Base-by-base conservation (phyloP, 2,329 filamentous ascomycete species). In the Cladophialophora bantiana region DNA sequence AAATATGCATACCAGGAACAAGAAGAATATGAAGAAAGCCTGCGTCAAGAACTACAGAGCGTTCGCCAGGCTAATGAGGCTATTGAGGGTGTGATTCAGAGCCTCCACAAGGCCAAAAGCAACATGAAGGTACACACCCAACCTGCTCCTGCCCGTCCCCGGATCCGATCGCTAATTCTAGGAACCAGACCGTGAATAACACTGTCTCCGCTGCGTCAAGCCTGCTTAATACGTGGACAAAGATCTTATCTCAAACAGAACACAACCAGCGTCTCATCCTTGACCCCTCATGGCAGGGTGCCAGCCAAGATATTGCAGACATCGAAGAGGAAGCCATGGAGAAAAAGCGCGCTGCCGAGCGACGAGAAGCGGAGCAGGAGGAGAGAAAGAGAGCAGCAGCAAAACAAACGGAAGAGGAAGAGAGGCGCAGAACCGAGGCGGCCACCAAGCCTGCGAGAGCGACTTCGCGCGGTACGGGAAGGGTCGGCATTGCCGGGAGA, bases 231-330 rank as follows among this genome's bases (percentile, higher is more conserved):
- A 96, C 94, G 15, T 99, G 94, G 94, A 96, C 93, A 7, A 89
- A 93, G 60, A 97, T 99, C 71, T 86, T 99, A 12, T 95, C 93
- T 6, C 95, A 99, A 79, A 97, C 95, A 4, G 95, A 99, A 79
- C 95, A 99, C 80, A 98, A 96, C 76, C 94, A 98, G 78, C 89
- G 95, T 31, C 83, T 99, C 59, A 90, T 99, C 53, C 84, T 98
- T 54, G 91, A 97, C 75, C 91, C 93, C 1, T 84, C 88, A 66
- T 99, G 94, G 93, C 90, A 94, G 75, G 95, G 95, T 64, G 91
- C 94, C 34, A 91, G 88, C 4, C 89, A 94, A 75, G 95, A 99
- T 79, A 80, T 97, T 45, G 84, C 88, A n/a, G 93, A 96, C 68
- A 86, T 93, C 64, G 94, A 98, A 78, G 89, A 89, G 62, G 94